Percentiles rank a stretch among this genome's conserved stretches.
Evolutionary conservation across 108 stramenopile genomes (phyloP).

Genomic region (Pseudonitzschia delicatissima): DNA sequence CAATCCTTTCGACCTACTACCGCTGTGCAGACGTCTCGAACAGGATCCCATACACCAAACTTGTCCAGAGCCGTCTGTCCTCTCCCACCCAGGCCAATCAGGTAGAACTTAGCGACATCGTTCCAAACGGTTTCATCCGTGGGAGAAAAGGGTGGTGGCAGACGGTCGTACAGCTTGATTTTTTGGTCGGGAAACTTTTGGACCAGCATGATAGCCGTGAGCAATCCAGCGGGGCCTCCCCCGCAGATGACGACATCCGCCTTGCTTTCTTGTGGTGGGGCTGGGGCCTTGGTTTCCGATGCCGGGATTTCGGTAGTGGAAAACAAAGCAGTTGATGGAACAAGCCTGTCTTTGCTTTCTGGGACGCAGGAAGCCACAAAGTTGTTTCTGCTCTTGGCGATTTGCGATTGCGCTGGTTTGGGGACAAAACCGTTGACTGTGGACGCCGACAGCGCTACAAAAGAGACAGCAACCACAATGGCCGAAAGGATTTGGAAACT

Average conservation of each 20-base stretch:
- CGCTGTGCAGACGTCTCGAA: slow-evolving; percentile 47
- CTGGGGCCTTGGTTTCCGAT: background rate
- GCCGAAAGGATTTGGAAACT: background rate
- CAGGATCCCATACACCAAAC: slow-evolving; percentile 72
- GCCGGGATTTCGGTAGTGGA: background rate
- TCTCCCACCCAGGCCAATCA: slow-evolving; percentile 77
- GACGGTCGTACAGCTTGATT: slow-evolving; percentile 62
- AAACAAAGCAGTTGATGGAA: background rate
- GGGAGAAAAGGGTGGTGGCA: slow-evolving; percentile 46
- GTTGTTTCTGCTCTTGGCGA: too few species aligned
- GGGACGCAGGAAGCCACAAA: too few species aligned
- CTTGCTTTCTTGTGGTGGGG: background rate
- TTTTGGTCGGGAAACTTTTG: slow-evolving; percentile 33
- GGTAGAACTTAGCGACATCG: slow-evolving; percentile 59
- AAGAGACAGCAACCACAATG: background rate
- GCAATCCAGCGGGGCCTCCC: slow-evolving; percentile 70
- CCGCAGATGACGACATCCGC: slow-evolving; percentile 62
- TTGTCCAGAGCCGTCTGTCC: slow-evolving; percentile 73
- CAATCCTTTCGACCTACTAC: slow-evolving; percentile 84
- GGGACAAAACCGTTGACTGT: background rate
- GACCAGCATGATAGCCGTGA: slow-evolving; percentile 67
- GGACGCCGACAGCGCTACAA: background rate
- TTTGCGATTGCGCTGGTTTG: too few species aligned
- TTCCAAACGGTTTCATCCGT: slow-evolving; percentile 58
- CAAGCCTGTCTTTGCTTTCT: background rate